Conservation (phyloP, 2,329 filamentous ascomycete genomes). For the Cladobotryum mycophilum region DNA sequence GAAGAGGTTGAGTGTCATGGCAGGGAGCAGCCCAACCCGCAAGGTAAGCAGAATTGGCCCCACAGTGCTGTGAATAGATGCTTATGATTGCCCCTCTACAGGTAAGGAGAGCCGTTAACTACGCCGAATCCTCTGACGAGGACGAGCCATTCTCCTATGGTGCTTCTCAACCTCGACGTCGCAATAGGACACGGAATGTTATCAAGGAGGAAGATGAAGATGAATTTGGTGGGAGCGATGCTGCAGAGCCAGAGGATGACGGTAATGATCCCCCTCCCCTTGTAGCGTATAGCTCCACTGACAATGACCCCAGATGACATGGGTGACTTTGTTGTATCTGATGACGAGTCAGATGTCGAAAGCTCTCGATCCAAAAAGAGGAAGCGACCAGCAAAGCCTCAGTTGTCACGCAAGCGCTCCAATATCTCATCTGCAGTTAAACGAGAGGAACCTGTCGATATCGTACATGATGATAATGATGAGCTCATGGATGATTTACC, state of each 20-base stretch:
- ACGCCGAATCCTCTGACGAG: conserved; percentile 78
- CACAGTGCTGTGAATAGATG: not conserved
- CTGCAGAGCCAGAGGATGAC: conserved; percentile 55
- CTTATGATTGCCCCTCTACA: conserved; percentile 18
- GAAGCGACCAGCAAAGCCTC: conserved; percentile 57
- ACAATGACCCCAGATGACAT: conserved; percentile 53
- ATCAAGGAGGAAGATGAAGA: conserved; percentile 65
- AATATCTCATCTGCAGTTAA: conserved; percentile 40
- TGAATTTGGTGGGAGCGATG: conserved; percentile 61
- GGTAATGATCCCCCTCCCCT: conserved; percentile 40
- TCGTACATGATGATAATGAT: conserved; percentile 44
- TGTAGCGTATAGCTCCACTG: not conserved
- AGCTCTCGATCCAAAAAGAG: conserved; percentile 59
- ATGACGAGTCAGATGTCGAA: conserved; percentile 75
- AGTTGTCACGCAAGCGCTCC: conserved; percentile 55
- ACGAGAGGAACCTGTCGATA: not conserved
- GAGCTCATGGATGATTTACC: conserved; percentile 50
- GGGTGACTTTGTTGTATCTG: conserved; percentile 80
- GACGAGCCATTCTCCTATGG: conserved; percentile 60
- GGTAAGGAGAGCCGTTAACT: conserved; percentile 60
- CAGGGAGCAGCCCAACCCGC: conserved; percentile 66
- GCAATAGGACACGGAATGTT: conserved; percentile 47
- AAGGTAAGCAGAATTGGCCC: conserved; percentile 51
- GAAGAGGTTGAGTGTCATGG: conserved; percentile 19
- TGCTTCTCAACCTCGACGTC: conserved; percentile 33